Evolutionary conservation across 352 stramenopile genomes (phyloP), one percentile per base, ranked within the genome.

Genomic region (Phytophthora europaea): DNA sequence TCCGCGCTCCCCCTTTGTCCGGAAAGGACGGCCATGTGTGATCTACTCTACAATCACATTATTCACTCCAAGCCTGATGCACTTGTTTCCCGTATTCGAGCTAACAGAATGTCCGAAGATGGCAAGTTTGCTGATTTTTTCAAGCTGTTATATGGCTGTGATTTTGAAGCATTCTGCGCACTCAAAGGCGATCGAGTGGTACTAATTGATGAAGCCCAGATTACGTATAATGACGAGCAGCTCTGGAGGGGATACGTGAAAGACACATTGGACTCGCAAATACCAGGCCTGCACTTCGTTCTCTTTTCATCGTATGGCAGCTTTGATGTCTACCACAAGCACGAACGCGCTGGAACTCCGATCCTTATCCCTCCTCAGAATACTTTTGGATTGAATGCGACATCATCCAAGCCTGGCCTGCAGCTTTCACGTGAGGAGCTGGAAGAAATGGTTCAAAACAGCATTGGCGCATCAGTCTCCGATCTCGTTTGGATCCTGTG

Each of bases 1-100:
- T 76, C 48, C 62, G 61, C 43, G 72, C 72, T 50, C 67, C 72
- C 67, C 67, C 36, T 48, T 73, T 76, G 57, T 79, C 67, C 51
- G 72, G 72, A 53, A 75, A 72, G n/a, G 67, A 75, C 72, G 40
- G 61, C 48, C 20, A 62, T 79, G 66, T 72, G n/a, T 36, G 28
- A 64, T 75, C 48, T 79, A 56, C 66, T 79, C 40, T 67, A 79
- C 71, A 71, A 78, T 55, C 56, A 79, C 50, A 79, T 79, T 75
- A 50, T 79, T 48, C 16, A 2, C 31, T 62, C 20, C 18, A 65
- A 72, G 48, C 66, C 72, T 23, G n/a, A 75, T 61, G 43, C 61
- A 2, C 52, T 70, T 58, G 71, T 74, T 61, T 50, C 60, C 6
- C 48, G 55, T 18, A 53, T 78, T 51, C 54, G 36, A 48, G 65